Conservation (phyloP, 768 basidiomycete species). For the Lactarius psammicola region DNA sequence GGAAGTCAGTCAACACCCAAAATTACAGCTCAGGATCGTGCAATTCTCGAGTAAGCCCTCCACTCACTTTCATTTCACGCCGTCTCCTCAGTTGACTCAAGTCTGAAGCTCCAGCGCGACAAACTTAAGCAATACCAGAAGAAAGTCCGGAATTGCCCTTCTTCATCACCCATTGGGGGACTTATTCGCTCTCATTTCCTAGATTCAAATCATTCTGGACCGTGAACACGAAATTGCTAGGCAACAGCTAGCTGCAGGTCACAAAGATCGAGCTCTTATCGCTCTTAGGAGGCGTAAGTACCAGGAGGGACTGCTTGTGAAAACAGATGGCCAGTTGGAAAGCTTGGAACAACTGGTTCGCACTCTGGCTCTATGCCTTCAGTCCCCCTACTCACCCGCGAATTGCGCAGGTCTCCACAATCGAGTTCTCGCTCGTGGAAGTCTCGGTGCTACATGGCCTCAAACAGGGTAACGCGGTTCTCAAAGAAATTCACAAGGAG, state of each 20-base stretch:
- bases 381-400: not conserved
- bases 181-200: conserved; percentile 4
- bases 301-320: conserved; percentile 80
- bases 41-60: conserved; percentile 85
- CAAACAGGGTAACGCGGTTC: conserved; percentile 88
- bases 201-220: conserved; percentile 87
- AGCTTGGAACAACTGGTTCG: conserved; percentile 84
- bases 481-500: conserved; percentile 92
- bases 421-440: conserved; percentile 95
- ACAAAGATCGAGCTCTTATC: conserved; percentile 84
- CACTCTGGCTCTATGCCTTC: conserved; percentile 9
- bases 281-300: conserved; percentile 92
- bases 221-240: conserved; percentile 89
- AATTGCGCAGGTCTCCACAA: conserved; percentile 75
- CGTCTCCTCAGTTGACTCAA: conserved; percentile 37
- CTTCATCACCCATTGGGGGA: not conserved
- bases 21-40: conserved; percentile 90
- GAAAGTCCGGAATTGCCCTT: conserved; percentile 51
- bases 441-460: conserved; percentile 90
- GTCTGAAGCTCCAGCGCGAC: conserved; percentile 94
- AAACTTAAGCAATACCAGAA: conserved; percentile 95
- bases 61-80: conserved; percentile 28
- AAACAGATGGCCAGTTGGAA: conserved; percentile 89
- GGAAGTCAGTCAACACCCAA: conserved; percentile 74
- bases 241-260: conserved; percentile 71